Conservation (phyloP, 163 green algal species). For the Chlamydomonas reinhardtii region DNA sequence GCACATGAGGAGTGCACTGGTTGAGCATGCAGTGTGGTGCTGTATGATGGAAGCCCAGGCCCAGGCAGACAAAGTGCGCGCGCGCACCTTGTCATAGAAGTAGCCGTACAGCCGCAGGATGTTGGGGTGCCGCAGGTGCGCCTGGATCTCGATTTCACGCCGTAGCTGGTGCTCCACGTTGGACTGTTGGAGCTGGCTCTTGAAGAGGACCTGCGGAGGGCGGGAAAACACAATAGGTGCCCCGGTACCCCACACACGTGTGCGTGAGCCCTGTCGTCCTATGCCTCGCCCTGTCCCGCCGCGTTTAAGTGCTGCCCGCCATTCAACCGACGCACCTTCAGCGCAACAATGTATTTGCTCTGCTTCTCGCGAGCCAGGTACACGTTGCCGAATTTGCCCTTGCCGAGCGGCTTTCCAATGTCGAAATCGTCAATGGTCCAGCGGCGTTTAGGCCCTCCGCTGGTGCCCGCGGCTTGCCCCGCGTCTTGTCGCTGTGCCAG, state of each 20-base stretch:
- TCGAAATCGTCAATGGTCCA: constrained; percentile 95
- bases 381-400: constrained; percentile 99
- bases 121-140: constrained; percentile 96
- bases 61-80: background rate
- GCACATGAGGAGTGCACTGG: background rate
- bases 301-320: no score
- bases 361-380: constrained; percentile 97
- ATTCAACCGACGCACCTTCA: constrained; percentile 86
- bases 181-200: constrained; percentile 94
- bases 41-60: no score
- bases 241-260: no score
- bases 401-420: constrained; percentile 96
- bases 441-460: background rate
- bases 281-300: no score
- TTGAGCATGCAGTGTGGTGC: no score
- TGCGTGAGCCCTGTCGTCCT: no score
- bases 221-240: no score
- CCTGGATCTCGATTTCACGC: constrained; percentile 99
- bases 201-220: constrained; percentile 92
- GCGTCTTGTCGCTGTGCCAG: background rate
- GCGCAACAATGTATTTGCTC: constrained; percentile 95
- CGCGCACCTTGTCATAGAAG: constrained; percentile 85
- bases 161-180: constrained; percentile 99
- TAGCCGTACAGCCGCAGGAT: constrained; percentile 98
- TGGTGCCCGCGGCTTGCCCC: constrained; percentile 6